Percentiles rank a stretch among this genome's conserved stretches.
Evolutionary conservation across 768 basidiomycete genomes (phyloP).

Genomic region (Mycena epipterygia): DNA sequence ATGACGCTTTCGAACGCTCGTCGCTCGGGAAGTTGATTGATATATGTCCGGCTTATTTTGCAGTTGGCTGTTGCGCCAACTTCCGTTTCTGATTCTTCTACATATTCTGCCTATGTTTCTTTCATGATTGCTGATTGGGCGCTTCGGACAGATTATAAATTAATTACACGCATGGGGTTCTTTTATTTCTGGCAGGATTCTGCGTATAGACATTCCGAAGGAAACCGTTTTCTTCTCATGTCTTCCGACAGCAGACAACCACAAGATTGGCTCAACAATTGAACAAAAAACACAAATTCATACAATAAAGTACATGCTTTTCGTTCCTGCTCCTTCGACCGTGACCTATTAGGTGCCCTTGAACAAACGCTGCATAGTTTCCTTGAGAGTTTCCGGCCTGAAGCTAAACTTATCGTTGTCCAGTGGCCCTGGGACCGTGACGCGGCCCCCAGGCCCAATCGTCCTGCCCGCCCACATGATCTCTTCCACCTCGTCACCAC

Average conservation of each 20-base stretch:
- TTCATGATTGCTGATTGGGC: neutral
- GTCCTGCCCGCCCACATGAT: constrained; percentile 8
- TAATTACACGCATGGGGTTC: too few relatives aligned
- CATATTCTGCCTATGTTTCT: neutral
- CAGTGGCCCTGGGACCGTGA: constrained; percentile 1
- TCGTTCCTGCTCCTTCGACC: neutral
- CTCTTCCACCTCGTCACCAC: constrained; percentile 13
- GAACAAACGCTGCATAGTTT: constrained; percentile 13
- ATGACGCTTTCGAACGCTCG: constrained; percentile 69
- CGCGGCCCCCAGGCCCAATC: constrained; percentile 2
- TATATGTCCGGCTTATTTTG: constrained; percentile 29
- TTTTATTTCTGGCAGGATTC: too few relatives aligned
- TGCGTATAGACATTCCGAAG: too few relatives aligned
- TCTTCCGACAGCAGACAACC: too few relatives aligned
- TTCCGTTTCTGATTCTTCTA: constrained; percentile 15
- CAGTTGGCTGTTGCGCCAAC: neutral
- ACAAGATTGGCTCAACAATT: too few relatives aligned
- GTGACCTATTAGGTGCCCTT: neutral
- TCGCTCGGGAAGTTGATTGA: constrained; percentile 46
- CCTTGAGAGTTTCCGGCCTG: constrained; percentile 10
- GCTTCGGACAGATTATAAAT: neutral
- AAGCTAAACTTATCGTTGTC: constrained; percentile 20
- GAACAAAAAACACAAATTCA: neutral
- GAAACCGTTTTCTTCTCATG: too few relatives aligned
- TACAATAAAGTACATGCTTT: neutral